phyloP scores from a whole-genome alignment of 2,329 filamentous ascomycete species.

The Westerdykella ornata region DNA sequence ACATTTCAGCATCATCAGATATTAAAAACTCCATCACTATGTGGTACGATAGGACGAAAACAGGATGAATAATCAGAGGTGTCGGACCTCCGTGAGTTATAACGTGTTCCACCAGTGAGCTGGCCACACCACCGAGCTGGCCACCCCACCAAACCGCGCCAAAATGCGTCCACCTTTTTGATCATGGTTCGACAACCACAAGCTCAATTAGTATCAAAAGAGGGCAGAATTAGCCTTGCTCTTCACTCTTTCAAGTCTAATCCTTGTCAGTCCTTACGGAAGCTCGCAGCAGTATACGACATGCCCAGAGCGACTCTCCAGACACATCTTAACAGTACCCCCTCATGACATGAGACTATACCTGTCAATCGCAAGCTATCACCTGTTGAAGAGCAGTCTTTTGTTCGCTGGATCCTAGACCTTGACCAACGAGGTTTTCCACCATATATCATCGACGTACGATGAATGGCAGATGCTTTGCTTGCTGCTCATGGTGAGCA shows the following conservation, averaged over 20 bases:
- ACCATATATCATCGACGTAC: slow-evolving; percentile 1
- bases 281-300: not conserved
- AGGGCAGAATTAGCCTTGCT: slow-evolving; percentile 2
- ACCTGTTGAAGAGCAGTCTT: slow-evolving; percentile 1
- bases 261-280: not conserved
- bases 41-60: too few species aligned
- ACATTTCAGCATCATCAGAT: too few species aligned
- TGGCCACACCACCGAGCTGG: too few species aligned
- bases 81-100: too few species aligned
- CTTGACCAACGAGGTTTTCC: slow-evolving; percentile 1
- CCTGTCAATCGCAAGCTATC: not conserved
- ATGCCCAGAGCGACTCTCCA: slow-evolving; percentile 1
- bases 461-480: slow-evolving; percentile 2
- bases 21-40: too few species aligned
- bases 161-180: not conserved
- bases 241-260: slow-evolving; percentile 1
- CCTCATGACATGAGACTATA: not conserved
- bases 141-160: too few species aligned
- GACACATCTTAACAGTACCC: not conserved
- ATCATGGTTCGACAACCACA: not conserved
- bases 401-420: slow-evolving; percentile 2
- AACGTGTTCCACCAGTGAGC: too few species aligned
- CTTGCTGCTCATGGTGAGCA: slow-evolving; percentile 5
- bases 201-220: slow-evolving; percentile 2
- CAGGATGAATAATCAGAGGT: too few species aligned